Evolutionary conservation across 75 land plant genomes (phyloP).

Genomic region (Gnetum montanum): DNA sequence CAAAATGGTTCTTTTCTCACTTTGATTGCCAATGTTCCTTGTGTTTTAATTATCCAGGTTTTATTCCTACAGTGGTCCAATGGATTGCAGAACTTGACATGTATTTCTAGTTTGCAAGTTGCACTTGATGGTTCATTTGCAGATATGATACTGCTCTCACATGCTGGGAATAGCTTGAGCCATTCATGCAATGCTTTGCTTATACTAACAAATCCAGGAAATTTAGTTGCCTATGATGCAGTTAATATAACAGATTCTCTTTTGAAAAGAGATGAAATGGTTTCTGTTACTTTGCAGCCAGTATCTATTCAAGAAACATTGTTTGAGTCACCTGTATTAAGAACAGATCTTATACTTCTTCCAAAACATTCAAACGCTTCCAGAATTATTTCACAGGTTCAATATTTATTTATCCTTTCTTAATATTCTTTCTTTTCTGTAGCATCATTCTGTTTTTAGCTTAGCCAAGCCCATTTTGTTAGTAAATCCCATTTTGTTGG

Average conservation of each 20-base stretch:
- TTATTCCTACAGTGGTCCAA: constrained; percentile 43
- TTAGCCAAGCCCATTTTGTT: neutral
- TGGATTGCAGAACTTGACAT: constrained; percentile 31
- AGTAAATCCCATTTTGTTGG: too few species aligned
- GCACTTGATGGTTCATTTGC: constrained; percentile 82
- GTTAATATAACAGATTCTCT: constrained; percentile 26
- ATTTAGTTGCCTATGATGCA: constrained; percentile 71
- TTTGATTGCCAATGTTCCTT: too few species aligned
- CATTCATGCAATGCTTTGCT: constrained; percentile 32
- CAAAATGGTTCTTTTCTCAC: too few species aligned
- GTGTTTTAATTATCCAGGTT: too few species aligned
- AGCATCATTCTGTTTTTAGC: neutral
- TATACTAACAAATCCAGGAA: constrained; percentile 78
- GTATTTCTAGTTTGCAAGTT: constrained; percentile 45
- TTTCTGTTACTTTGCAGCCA: constrained; percentile 24
- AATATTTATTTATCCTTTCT: constrained; percentile 5
- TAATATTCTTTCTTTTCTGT: neutral
- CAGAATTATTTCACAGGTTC: constrained; percentile 43
- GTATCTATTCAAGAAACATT: constrained; percentile 48
- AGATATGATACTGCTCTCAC: constrained; percentile 58
- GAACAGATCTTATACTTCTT: constrained; percentile 34
- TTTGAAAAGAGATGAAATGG: constrained; percentile 14
- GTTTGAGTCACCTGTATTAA: constrained; percentile 43
- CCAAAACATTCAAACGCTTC: constrained; percentile 15
- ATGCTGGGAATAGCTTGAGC: constrained; percentile 17